These are phyloP conservation scores for Gloeopeniophorella convolvens DNA, from an alignment of 768 basidiomycete species.

Conservation along the genomic window DNA sequence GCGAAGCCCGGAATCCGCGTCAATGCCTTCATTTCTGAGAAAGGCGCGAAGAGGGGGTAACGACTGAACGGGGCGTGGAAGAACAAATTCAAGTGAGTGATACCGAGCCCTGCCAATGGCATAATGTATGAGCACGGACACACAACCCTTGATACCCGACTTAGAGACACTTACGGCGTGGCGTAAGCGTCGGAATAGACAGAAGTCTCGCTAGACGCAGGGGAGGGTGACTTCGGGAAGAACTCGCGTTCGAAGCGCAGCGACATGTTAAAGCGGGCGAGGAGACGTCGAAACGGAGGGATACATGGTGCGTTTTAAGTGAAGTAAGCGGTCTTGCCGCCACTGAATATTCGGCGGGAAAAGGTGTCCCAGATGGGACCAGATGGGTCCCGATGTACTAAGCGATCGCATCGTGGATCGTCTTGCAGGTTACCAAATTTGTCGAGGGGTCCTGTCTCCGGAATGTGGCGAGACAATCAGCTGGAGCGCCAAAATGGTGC, in stretches of 20 bases:
- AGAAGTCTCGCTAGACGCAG: slow-evolving; percentile 13
- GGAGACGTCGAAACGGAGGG: slow-evolving; percentile 8
- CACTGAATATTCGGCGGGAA: slow-evolving; percentile 9
- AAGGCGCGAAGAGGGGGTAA: slow-evolving; percentile 18
- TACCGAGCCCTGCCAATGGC: slow-evolving; percentile 3
- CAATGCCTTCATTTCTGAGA: slow-evolving; percentile 14
- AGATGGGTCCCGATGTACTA: too few species aligned
- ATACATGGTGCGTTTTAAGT: slow-evolving; percentile 15
- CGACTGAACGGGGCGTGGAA: slow-evolving; percentile 11
- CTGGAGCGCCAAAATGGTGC: slow-evolving; percentile 11
- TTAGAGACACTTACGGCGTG: slow-evolving; percentile 5
- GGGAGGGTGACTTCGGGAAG: slow-evolving; percentile 12
- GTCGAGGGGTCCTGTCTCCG: slow-evolving; percentile 7
- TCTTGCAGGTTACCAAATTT: neutral
- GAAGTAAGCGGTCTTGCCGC: slow-evolving; percentile 14
- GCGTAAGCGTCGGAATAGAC: slow-evolving; percentile 1
- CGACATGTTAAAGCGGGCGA: slow-evolving; percentile 17
- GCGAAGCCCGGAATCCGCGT: slow-evolving; percentile 7
- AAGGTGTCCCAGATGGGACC: slow-evolving; percentile 9
- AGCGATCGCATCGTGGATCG: slow-evolving; percentile 9
- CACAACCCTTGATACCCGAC: neutral
- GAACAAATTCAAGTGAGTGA: slow-evolving; percentile 8
- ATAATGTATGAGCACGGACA: too few species aligned
- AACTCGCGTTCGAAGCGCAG: slow-evolving; percentile 16
- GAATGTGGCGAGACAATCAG: slow-evolving; percentile 16